Evolutionary conservation across 176 grass and related monocot genomes (phyloP).

Genomic region (Carex parvula): DNA sequence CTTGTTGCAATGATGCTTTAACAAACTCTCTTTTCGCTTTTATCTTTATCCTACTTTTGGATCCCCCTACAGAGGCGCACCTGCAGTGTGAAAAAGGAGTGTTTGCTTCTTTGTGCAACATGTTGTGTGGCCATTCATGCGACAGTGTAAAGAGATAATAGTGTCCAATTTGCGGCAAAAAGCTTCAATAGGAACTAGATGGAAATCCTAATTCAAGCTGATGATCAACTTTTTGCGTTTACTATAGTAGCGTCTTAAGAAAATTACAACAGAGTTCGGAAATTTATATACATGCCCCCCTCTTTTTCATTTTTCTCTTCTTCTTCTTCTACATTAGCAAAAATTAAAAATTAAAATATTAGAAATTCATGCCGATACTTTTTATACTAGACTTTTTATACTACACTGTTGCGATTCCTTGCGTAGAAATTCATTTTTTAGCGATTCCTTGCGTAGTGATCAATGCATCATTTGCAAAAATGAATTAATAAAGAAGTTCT

Average conservation of each 20-base stretch:
- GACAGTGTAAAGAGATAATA: not conserved
- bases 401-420: not conserved
- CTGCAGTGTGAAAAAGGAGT: not conserved
- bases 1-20: conserved; percentile 1
- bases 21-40: not conserved
- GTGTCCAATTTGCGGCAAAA: not conserved
- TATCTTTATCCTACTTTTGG: conserved; percentile 18
- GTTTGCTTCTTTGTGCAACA: not conserved
- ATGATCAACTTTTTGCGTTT: not conserved
- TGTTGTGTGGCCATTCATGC: not conserved
- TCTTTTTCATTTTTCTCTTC: not conserved
- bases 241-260: too few relatives aligned
- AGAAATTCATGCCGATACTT: not conserved
- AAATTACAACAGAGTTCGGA: not conserved
- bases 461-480: not conserved
- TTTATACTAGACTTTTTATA: not conserved
- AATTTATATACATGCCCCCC: not conserved
- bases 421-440: not conserved
- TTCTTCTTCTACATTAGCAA: not conserved
- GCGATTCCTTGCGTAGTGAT: not conserved
- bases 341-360: not conserved
- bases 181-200: not conserved
- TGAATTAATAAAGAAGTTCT: not conserved
- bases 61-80: not conserved
- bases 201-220: not conserved